Base-by-base conservation (phyloP, 73 alveolate species). In the Paramecium primaurelia region DNA sequence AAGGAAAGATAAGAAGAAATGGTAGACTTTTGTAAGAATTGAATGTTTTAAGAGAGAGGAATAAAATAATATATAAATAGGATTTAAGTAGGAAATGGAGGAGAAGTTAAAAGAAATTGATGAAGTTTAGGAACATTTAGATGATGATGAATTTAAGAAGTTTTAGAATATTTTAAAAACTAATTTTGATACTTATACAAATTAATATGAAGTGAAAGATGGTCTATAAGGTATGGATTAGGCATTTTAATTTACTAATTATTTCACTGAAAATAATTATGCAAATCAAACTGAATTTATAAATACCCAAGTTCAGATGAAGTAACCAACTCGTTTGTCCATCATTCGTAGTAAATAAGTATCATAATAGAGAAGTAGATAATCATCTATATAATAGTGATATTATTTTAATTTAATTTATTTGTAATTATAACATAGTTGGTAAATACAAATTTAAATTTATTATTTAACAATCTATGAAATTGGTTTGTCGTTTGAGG, bases 401-500 rank as follows among this genome's bases (percentile, higher is more conserved):
- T 11, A 16, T 59, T 11, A 26, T 64, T 60, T 12, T 12, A 64
- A 64, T 64, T 64, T 34, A 64, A 64, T 32, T 64, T 64, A 28
- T 64, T 64, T 32, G 47, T n/a, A 64, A 14, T 3, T 54, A 18
- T 54, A 54, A 54, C 32, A 54, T 54, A 54, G 69, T 54, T 54
- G 28, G 69, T 54, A 54, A 54, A 54, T 16, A 6, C 36, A 54
- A 54, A 54, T 54, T 54, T 54, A 54, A 54, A 54, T 54, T 54
- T 54, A 54, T 54, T 18, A 54, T 54, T 54, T 54, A 54, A 54
- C 69, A 54, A 54, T 54, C 69, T 14, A 73, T 73, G 58, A 73
- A 73, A 73, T 44, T 73, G 47, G 59, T 73, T 16, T 73, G 87
- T 73, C 87, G 87, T 37, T 73, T 73, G 40, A 73, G 87, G 28